Percentiles rank a stretch among this genome's conserved stretches.
These are phyloP conservation scores for Pseudogymnoascus sp. DNA, from an alignment of 2,329 filamentous ascomycete species.

Conservation along the genomic window DNA sequence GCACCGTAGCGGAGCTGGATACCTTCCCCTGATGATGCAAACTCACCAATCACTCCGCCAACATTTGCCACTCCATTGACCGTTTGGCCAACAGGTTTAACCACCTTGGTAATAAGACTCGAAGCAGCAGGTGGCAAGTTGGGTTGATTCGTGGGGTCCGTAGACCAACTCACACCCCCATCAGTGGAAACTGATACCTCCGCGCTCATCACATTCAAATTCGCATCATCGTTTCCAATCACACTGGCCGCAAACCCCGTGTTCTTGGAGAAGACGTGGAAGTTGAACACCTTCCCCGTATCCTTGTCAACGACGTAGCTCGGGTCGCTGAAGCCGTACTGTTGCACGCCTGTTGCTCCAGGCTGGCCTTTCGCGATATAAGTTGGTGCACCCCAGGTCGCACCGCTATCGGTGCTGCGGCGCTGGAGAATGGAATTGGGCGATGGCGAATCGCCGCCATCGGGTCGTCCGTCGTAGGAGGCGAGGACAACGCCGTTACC, in stretches of 20 bases:
- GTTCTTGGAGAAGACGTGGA: constrained; percentile 6
- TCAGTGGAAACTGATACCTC: background rate
- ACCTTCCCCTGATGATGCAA: background rate
- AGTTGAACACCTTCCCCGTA: background rate
- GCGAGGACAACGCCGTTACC: background rate
- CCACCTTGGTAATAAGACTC: background rate
- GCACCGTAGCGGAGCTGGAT: background rate
- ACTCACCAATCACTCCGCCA: background rate
- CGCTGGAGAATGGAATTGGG: constrained; percentile 1
- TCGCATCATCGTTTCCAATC: background rate
- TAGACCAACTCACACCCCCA: background rate
- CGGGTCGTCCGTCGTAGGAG: background rate
- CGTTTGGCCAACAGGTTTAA: background rate
- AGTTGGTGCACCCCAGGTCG: background rate
- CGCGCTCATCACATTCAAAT: background rate
- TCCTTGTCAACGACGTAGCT: background rate
- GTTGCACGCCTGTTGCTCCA: background rate
- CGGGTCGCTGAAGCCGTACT: constrained; percentile 1
- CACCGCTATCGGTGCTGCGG: background rate
- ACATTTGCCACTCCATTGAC: constrained; percentile 3
- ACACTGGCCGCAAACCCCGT: background rate
- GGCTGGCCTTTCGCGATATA: background rate
- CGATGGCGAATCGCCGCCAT: background rate
- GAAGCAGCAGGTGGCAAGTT: background rate
- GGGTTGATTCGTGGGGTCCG: background rate